Evolutionary conservation across 2,329 filamentous ascomycete genomes (phyloP).

Genomic region (Metarhizium album): DNA sequence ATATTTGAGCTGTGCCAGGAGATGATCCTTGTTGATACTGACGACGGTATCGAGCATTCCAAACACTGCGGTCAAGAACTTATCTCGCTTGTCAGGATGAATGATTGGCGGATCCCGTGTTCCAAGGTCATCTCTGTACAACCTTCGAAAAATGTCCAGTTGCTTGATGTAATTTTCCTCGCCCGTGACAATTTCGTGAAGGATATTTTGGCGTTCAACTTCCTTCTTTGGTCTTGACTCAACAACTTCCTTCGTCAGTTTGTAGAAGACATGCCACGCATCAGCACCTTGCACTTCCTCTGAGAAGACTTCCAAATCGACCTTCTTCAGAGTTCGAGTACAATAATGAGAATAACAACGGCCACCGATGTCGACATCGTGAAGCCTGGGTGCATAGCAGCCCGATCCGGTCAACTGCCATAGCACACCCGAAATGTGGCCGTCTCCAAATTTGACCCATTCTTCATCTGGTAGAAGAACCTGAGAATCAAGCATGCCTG

Average conservation of each 20-base stretch:
- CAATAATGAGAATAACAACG: conserved; percentile 93
- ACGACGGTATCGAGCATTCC: conserved; percentile 83
- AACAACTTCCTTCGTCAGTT: conserved; percentile 65
- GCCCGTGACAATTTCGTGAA: conserved; percentile 90
- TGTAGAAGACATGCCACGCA: conserved; percentile 87
- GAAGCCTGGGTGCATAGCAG: conserved; percentile 80
- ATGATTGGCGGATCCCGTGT: conserved; percentile 71
- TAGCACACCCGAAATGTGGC: conserved; percentile 75
- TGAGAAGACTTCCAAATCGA: conserved; percentile 67
- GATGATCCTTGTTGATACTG: conserved; percentile 82
- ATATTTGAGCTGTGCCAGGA: conserved; percentile 90
- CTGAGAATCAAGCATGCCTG: conserved; percentile 67
- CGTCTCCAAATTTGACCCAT: conserved; percentile 87
- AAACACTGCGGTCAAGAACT: conserved; percentile 79
- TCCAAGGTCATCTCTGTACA: conserved; percentile 76
- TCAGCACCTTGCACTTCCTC: conserved; percentile 56
- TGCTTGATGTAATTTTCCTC: conserved; percentile 88
- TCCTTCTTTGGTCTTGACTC: conserved; percentile 72
- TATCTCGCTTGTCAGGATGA: conserved; percentile 62
- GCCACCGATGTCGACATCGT: conserved; percentile 57
- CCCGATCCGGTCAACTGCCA: conserved; percentile 87
- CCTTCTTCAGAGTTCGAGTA: conserved; percentile 87
- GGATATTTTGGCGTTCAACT: conserved; percentile 80
- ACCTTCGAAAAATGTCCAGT: conserved; percentile 69
- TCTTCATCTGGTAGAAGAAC: conserved; percentile 84